phyloP scores from a whole-genome alignment of 2,329 filamentous ascomycete genomes.

The Botrytis fragariae region DNA sequence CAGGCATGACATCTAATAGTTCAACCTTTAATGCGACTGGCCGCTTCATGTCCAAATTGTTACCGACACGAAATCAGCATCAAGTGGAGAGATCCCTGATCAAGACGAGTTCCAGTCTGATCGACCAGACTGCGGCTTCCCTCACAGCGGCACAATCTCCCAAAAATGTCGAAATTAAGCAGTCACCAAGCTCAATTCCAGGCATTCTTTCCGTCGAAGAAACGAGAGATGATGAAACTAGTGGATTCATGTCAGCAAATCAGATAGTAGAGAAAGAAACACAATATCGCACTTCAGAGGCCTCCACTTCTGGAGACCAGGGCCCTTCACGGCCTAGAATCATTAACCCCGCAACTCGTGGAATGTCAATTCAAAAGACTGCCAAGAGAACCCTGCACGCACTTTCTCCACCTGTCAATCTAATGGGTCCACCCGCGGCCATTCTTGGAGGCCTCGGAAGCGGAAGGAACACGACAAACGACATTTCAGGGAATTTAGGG shows the following conservation, averaged over 20 bases:
- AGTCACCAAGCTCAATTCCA: conserved; percentile 16
- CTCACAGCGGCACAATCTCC: conserved; percentile 6
- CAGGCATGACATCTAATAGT: background rate
- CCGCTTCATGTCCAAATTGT: conserved; percentile 13
- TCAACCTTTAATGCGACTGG: background rate
- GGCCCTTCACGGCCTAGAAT: conserved; percentile 26
- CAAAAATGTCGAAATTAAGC: conserved; percentile 18
- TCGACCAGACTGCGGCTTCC: background rate
- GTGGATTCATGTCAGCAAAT: conserved; percentile 18
- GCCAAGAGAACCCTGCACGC: conserved; percentile 29
- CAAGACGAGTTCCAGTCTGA: background rate
- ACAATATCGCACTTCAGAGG: background rate
- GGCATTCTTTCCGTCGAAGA: background rate
- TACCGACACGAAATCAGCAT: background rate
- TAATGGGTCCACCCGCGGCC: conserved; percentile 20
- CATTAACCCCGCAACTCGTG: conserved; percentile 34
- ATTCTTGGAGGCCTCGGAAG: background rate
- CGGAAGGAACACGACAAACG: background rate
- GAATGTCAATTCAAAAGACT: conserved; percentile 30
- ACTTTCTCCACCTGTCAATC: conserved; percentile 20
- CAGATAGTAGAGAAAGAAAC: conserved; percentile 11
- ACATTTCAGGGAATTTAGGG: background rate
- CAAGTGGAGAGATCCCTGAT: background rate
- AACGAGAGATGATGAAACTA: background rate
- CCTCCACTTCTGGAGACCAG: background rate